Evolutionary conservation across 73 alveolate species (phyloP).

Genomic region (Tetrahymena elliotti): DNA sequence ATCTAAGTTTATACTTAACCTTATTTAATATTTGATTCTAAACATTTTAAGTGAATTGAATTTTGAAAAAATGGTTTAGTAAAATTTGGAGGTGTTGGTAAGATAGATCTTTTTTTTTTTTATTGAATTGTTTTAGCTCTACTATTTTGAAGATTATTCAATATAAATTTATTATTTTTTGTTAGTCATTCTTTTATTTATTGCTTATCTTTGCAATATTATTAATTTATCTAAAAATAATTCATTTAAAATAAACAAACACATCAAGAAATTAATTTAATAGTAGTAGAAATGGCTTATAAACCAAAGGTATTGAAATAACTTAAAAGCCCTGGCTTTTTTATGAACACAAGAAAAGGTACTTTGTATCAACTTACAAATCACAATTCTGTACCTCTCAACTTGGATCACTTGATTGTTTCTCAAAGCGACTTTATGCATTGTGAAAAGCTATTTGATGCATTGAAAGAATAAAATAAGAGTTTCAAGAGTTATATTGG

Average conservation of each 20-base stretch:
- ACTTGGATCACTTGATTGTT: neutral
- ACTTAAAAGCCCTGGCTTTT: neutral
- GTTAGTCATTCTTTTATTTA: neutral
- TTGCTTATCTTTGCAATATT: neutral
- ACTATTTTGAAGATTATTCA: too few species aligned
- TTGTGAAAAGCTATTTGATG: neutral
- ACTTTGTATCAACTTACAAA: neutral
- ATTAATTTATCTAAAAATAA: neutral
- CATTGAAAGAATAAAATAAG: neutral
- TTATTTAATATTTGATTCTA: too few species aligned
- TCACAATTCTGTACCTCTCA: neutral
- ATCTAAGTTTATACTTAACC: too few species aligned
- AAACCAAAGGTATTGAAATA: neutral
- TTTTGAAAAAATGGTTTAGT: too few species aligned
- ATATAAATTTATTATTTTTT: too few species aligned
- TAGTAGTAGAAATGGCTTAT: neutral
- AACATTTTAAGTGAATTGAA: too few species aligned
- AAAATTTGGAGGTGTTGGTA: too few species aligned
- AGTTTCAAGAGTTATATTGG: neutral
- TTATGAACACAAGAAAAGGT: neutral
- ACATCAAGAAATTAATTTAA: neutral
- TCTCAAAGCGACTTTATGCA: neutral
- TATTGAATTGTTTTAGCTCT: too few species aligned
- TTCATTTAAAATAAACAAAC: neutral
- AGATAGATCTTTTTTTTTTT: too few species aligned